Evolutionary conservation across 306 rosid genomes (phyloP).

Genomic region (Prunus dulcis): DNA sequence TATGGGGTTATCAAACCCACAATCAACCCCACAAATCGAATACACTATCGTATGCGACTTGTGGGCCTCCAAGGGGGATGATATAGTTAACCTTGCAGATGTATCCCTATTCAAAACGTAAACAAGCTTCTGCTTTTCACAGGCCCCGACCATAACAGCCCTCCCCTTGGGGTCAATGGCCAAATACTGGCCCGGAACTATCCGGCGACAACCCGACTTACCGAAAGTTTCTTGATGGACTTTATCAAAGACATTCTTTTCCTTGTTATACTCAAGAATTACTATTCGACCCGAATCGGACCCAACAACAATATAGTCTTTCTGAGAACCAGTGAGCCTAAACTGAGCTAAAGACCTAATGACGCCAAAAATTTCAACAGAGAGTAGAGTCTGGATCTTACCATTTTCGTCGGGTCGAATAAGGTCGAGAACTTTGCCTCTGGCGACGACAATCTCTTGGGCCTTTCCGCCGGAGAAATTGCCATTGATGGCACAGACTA

Average conservation of each 20-base stretch:
- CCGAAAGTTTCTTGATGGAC: slow-evolving; percentile 94
- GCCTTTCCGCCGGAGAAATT: slow-evolving; percentile 92
- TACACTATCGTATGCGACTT: slow-evolving; percentile 84
- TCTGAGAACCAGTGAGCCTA: slow-evolving; percentile 79
- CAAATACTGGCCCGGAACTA: slow-evolving; percentile 87
- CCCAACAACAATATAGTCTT: slow-evolving; percentile 85
- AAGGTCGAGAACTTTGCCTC: slow-evolving; percentile 93
- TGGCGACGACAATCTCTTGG: slow-evolving; percentile 87
- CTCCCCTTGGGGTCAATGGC: slow-evolving; percentile 94
- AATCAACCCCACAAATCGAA: slow-evolving; percentile 89
- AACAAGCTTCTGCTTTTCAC: slow-evolving; percentile 93
- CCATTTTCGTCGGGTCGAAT: slow-evolving; percentile 93
- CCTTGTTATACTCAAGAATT: slow-evolving; percentile 82
- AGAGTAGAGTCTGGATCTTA: slow-evolving; percentile 85
- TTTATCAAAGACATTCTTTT: slow-evolving; percentile 81
- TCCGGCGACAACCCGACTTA: slow-evolving; percentile 87
- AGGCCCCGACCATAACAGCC: slow-evolving; percentile 95
- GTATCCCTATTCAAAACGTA: slow-evolving; percentile 91
- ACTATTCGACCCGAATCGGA: slow-evolving; percentile 93
- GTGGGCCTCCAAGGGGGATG: slow-evolving; percentile 91
- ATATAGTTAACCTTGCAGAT: slow-evolving; percentile 86
- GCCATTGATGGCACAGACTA: slow-evolving; percentile 88
- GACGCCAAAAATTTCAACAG: slow-evolving; percentile 91
- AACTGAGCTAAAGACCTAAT: slow-evolving; percentile 82
- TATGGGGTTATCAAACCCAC: slow-evolving; percentile 95